Base-by-base conservation (phyloP, 306 rosid species). In the Dalbergia oliveri region DNA sequence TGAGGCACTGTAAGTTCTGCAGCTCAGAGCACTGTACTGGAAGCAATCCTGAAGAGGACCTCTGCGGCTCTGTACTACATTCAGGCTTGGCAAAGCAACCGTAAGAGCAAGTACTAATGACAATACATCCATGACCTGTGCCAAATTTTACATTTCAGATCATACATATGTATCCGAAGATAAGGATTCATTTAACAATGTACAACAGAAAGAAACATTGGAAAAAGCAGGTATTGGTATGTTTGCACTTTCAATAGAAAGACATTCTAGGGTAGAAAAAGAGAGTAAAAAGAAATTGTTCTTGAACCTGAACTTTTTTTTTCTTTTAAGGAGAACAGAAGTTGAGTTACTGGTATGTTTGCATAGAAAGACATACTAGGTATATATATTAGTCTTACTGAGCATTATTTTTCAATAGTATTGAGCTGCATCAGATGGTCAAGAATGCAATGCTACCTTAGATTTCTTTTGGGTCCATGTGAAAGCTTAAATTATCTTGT, bases 1-100 rank as follows among this genome's bases (percentile, higher is more conserved):
- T 1, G 86, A 47, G 1, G 98, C 93, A 44, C 89, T 82, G 77
- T 93, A 88, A 57, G 87, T 88, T 59, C 99, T 83, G 64, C 98
- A 94, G 66, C 43, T 88, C 33, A 87, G 6, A 5, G 89, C 90
- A 8, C 75, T 8, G 79, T 84, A 84, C 45, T 71, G 63, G 7
- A 91, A 69, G 70, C 53, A 23, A 8, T 66, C 73, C 69, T 10
- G 0, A 13, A 12, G 76, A n/a, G 31, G 49, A 0, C 60, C 60
- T 15, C 13, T 56, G 21, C 80, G 73, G 49, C 89, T 64, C 59
- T 88, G 93, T 6, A 77, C 87, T 18, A 62, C 77, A 31, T 12
- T 34, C 65, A 77, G 61, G 49, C 83, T 68, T 68, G 73, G 79
- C 34, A 62, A 57, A 77, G 47, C 76, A 63, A 73, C 77, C 78